Percentiles rank a stretch among this genome's conserved stretches.
These are phyloP conservation scores for Ustilaginoidea virens DNA, from an alignment of 2,329 filamentous ascomycete genomes.

Conservation along the genomic window DNA sequence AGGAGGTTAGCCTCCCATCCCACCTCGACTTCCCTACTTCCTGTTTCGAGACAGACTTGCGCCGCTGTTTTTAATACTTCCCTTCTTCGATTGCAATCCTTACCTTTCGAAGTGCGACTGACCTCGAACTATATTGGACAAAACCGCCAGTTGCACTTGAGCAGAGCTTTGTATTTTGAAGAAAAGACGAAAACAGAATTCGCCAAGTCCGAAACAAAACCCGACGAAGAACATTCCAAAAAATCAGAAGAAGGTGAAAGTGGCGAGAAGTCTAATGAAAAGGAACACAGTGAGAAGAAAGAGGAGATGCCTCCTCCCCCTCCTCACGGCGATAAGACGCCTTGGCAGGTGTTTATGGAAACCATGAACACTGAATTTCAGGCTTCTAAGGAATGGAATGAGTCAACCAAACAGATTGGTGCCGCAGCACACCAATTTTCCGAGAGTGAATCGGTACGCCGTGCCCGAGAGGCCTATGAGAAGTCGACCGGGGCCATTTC, in stretches of 20 bases:
- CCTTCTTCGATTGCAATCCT: slow-evolving; percentile 30
- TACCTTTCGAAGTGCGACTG: slow-evolving; percentile 17
- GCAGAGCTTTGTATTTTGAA: slow-evolving; percentile 13
- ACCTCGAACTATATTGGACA: slow-evolving; percentile 16
- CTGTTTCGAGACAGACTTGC: slow-evolving; percentile 13
- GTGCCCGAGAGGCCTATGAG: slow-evolving; percentile 73
- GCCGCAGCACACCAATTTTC: slow-evolving; percentile 81
- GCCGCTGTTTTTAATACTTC: slow-evolving; percentile 15
- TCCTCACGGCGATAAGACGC: slow-evolving; percentile 95
- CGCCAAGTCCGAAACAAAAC: slow-evolving; percentile 16
- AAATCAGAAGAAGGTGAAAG: slow-evolving; percentile 24
- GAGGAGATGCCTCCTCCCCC: slow-evolving; percentile 70
- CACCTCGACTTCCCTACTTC: slow-evolving; percentile 13
- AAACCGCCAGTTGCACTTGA: slow-evolving; percentile 18
- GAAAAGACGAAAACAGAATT: slow-evolving; percentile 17
- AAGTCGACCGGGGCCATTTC: slow-evolving; percentile 73
- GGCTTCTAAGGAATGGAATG: slow-evolving; percentile 97
- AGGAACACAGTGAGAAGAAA: slow-evolving; percentile 40
- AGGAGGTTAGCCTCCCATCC: slow-evolving; percentile 28
- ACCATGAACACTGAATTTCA: slow-evolving; percentile 92
- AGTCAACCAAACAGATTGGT: slow-evolving; percentile 88
- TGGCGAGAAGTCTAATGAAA: slow-evolving; percentile 30
- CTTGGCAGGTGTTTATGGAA: slow-evolving; percentile 97
- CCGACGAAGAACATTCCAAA: slow-evolving; percentile 28
- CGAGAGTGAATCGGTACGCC: slow-evolving; percentile 81